A percentile compares a stretch with the other conserved stretches of the same genome.
phyloP scores from a whole-genome alignment of 371 early-diverging fungal species.

The Mortierella sp. region DNA sequence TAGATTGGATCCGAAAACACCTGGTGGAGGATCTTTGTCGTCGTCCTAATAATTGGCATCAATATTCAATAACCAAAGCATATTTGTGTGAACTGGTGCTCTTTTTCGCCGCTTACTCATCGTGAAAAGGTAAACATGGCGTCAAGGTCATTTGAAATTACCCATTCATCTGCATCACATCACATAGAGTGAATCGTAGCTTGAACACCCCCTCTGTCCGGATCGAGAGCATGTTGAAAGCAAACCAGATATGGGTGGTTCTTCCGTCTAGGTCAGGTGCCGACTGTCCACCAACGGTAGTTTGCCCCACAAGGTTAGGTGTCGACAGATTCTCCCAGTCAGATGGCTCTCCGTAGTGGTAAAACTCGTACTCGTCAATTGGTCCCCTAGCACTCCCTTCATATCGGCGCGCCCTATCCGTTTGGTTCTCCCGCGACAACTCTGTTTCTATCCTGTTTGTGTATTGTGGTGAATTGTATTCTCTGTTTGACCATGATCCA shows the following conservation, averaged over 20 bases:
- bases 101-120: not conserved
- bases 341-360: conserved; percentile 10
- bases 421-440: not conserved
- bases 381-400: not conserved
- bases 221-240: conserved; percentile 89
- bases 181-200: conserved; percentile 78
- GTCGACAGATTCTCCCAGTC: conserved; percentile 31
- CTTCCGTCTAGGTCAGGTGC: conserved; percentile 35
- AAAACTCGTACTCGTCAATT: conserved; percentile 12
- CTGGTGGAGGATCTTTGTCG: conserved; percentile 4
- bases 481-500: not conserved
- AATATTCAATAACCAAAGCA: too few relatives aligned
- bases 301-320: conserved; percentile 48
- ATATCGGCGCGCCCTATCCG: not conserved
- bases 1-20: conserved; percentile 42
- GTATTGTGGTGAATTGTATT: not conserved
- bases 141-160: not conserved
- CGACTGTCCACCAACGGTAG: conserved; percentile 34
- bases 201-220: conserved; percentile 91
- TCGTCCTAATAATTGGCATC: not conserved
- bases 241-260: conserved; percentile 38
- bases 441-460: not conserved
- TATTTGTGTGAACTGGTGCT: not conserved
- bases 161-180: conserved; percentile 27
- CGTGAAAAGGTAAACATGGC: not conserved